Conservation (phyloP, 1,284 basidiomycete genomes). For the Sanghuangporus sanghuang region DNA sequence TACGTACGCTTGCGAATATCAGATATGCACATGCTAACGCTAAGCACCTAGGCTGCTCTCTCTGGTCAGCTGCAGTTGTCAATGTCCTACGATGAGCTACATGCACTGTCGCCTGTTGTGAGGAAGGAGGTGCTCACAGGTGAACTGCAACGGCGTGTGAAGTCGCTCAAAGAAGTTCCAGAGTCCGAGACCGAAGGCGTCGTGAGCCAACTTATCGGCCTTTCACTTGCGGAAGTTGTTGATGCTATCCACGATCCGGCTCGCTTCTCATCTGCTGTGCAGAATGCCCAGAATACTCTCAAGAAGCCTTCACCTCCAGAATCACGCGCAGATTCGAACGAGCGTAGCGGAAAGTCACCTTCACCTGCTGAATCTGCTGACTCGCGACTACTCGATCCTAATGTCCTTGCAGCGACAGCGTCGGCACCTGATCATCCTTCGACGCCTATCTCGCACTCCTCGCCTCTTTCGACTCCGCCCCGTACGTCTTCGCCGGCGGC, state of each 20-base stretch:
- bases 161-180: constrained; percentile 45
- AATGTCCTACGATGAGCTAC: constrained; percentile 77
- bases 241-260: constrained; percentile 65
- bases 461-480: constrained; percentile 68
- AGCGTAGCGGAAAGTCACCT: constrained; percentile 26
- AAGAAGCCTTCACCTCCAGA: constrained; percentile 22
- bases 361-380: constrained; percentile 54
- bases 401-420: constrained; percentile 61
- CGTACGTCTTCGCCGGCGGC: constrained; percentile 64
- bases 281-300: constrained; percentile 37
- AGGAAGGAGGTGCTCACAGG: constrained; percentile 80
- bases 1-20: constrained; percentile 27
- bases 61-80: constrained; percentile 71
- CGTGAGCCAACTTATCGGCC: constrained; percentile 60
- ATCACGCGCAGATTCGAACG: constrained; percentile 41
- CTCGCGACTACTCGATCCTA: constrained; percentile 56
- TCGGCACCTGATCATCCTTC: constrained; percentile 80
- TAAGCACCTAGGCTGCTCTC: constrained; percentile 56
- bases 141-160: constrained; percentile 72
- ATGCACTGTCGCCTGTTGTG: constrained; percentile 75
- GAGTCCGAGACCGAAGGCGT: constrained; percentile 54
- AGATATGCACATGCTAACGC: neutral
- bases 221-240: constrained; percentile 72
- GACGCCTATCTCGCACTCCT: constrained; percentile 71
- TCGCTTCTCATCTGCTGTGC: constrained; percentile 61